Percentiles rank a stretch among this genome's conserved stretches.
phyloP scores from a whole-genome alignment of 202 grass and related monocot genomes.

The Saccharum hybrid region DNA sequence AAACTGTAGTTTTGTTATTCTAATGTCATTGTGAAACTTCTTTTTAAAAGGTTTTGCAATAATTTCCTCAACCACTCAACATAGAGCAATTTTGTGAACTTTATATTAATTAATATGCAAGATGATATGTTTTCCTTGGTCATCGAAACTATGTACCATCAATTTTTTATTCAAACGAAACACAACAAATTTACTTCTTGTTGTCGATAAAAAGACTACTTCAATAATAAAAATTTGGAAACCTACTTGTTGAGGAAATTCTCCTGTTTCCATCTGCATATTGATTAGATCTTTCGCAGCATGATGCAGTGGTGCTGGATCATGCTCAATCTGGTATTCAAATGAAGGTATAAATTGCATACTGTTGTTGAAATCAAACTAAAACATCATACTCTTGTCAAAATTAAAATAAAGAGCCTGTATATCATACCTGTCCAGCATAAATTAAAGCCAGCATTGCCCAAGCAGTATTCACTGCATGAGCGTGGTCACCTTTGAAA shows the following conservation, averaged over 20 bases:
- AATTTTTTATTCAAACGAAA: background rate
- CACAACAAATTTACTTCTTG: background rate
- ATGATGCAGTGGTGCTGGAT: conserved; percentile 14
- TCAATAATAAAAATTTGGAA: background rate
- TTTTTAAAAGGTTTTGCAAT: no score
- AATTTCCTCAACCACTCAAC: background rate
- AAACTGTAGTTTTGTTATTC: background rate
- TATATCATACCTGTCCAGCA: background rate
- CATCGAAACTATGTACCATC: background rate
- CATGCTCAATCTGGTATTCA: background rate
- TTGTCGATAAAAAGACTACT: background rate
- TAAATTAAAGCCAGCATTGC: background rate
- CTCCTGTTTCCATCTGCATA: conserved; percentile 26
- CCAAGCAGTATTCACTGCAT: background rate
- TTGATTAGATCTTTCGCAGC: conserved; percentile 25
- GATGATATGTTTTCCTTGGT: background rate
- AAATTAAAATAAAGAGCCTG: background rate
- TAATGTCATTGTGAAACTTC: background rate
- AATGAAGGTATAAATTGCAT: background rate
- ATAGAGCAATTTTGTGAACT: background rate
- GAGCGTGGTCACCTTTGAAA: background rate
- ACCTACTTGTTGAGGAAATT: conserved; percentile 28
- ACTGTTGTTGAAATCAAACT: no score
- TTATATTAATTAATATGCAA: background rate
- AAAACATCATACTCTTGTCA: background rate